These are phyloP conservation scores for Malus domestica DNA, from an alignment of 306 rosid genomes.

Conservation along the genomic window DNA sequence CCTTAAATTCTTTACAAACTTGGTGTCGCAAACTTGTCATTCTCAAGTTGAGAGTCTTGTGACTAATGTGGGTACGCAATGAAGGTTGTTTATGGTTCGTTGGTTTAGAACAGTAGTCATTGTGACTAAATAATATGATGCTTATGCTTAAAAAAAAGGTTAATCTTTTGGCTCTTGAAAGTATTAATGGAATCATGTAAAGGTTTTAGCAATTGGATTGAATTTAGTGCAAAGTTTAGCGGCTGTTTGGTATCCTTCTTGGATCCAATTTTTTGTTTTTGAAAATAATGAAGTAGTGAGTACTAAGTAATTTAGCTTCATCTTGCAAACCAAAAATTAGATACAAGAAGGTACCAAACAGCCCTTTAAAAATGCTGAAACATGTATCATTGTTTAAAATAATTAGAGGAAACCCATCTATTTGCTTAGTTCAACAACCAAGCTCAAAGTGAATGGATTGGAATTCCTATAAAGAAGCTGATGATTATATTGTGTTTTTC, in stretches of 20 bases:
- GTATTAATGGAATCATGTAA: background rate
- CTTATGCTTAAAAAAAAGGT: background rate
- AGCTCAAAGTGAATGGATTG: background rate
- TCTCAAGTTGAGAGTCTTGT: background rate
- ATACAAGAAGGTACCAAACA: background rate
- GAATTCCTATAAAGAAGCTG: background rate
- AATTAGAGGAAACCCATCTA: background rate
- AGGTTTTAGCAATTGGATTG: background rate
- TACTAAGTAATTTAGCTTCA: background rate
- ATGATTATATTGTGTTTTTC: background rate
- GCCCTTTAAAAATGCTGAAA: background rate
- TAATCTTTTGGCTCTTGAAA: background rate
- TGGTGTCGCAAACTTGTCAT: background rate
- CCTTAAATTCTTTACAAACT: background rate
- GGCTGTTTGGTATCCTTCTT: background rate
- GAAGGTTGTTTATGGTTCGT: background rate
- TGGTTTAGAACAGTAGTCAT: background rate
- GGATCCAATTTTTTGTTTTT: background rate
- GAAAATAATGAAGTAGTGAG: background rate
- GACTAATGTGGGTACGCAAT: background rate
- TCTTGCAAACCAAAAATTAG: background rate
- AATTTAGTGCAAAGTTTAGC: background rate
- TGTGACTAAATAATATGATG: background rate
- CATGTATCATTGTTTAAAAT: background rate
- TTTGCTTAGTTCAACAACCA: background rate